phyloP scores from a whole-genome alignment of 495 filamentous ascomycete genomes.

The Rhypophila decipiens region DNA sequence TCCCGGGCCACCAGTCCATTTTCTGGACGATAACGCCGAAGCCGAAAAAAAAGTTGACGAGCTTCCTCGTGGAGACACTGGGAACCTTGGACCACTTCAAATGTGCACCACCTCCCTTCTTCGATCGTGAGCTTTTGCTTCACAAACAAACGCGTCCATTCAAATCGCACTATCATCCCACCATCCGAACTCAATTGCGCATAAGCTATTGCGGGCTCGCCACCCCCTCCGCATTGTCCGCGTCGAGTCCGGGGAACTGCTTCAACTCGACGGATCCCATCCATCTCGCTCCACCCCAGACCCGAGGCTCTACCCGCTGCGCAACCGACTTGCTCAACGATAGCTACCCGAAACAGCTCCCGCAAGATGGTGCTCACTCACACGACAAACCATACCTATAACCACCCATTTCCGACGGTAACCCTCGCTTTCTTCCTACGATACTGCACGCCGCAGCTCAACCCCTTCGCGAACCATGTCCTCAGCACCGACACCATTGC shows the following conservation, averaged over 20 bases:
- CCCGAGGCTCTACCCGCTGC: too few species aligned
- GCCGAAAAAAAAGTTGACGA: conserved; percentile 4
- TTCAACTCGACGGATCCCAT: too few species aligned
- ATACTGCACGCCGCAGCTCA: conserved; percentile 67
- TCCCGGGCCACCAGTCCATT: too few species aligned
- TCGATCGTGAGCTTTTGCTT: conserved; percentile 18
- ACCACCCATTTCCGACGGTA: conserved; percentile 83
- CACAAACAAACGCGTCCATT: conserved; percentile 7
- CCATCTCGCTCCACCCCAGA: too few species aligned
- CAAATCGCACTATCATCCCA: neutral
- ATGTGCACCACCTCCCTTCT: conserved; percentile 14
- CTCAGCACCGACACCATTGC: conserved; percentile 93
- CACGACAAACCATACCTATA: conserved; percentile 80
- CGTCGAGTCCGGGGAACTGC: neutral
- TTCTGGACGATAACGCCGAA: neutral
- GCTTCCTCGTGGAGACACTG: conserved; percentile 11
- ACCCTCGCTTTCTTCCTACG: conserved; percentile 98
- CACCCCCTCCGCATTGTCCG: neutral
- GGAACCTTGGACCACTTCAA: conserved; percentile 1
- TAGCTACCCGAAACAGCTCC: too few species aligned
- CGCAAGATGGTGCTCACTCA: conserved; percentile 49
- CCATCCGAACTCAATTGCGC: conserved; percentile 6
- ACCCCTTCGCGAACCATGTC: conserved; percentile 92
- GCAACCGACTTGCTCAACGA: too few species aligned
- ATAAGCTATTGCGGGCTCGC: neutral